Base-by-base conservation (phyloP, 2,329 filamentous ascomycete genomes). In the Penicillium sp. region DNA sequence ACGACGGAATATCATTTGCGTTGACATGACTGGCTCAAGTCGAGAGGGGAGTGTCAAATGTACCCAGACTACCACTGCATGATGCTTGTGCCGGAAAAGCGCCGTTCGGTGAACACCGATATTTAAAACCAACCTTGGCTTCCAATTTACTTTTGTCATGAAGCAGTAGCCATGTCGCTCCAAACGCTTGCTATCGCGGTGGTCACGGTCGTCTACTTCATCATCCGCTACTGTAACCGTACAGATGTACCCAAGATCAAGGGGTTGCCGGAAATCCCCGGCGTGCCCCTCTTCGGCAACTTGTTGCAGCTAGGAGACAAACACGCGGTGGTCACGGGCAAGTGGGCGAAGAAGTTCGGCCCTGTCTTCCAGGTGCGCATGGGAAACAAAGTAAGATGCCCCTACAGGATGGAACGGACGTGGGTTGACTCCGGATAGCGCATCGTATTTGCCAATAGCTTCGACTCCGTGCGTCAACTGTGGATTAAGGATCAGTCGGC, bases 401-500 rank as follows among this genome's bases (percentile, higher is more conserved):
- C 1, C n/a, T 2, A 18, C 6, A 5, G 8, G 18, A 25, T 14
- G 5, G 13, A 4, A 22, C 2, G 18, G 20, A 16, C 63, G 24
- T 62, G 20, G 28, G 9, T 14, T 16, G 24, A 46, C 3, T 22
- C 38, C 40, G 18, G 24, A 16, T 33, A 85, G 77, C 80, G 87
- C 52, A 85, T 92, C 54, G 78, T 92, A 28, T 90, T 90, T 63
- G 88, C 87, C 56, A 92, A 92, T 62, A 85, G 82, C 1, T 92
- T 90, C 63, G 85, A 89, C 18, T 82, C 86, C 0, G 87, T 92
- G 30, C 84, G 82, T 48, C 78, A 76, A 57, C 76, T 92, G 20
- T 92, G 88, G 85, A 87, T 91, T 67, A 87, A 84, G 9, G 86
- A 92, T 62, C 88, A 91, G 63, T 89, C 88, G 0, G 80, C 88